Percentiles rank a stretch among this genome's conserved stretches.
Conservation (phyloP, 306 rosid species). For the Prunus davidiana region DNA sequence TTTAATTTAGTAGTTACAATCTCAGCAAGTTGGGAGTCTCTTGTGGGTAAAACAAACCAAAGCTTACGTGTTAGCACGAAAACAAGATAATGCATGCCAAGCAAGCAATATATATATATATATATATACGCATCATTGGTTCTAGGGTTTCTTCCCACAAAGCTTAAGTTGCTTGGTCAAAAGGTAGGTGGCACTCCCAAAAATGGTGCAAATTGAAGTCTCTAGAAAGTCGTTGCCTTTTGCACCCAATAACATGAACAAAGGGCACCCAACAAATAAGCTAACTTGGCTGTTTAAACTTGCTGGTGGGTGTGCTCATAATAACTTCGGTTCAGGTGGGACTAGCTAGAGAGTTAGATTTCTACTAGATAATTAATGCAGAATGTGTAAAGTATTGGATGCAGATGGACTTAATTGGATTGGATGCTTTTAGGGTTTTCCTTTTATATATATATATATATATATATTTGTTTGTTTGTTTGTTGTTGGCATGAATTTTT, state of each 20-base stretch:
- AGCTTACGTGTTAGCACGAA: slow-evolving; percentile 30
- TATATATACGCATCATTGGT: background rate
- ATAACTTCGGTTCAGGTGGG: slow-evolving; percentile 8
- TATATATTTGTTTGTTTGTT: background rate
- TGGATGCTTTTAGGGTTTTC: slow-evolving; percentile 12
- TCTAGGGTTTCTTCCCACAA: background rate
- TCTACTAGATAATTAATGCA: background rate
- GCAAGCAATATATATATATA: slow-evolving; percentile 6
- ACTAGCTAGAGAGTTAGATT: slow-evolving; percentile 32
- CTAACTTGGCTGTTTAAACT: slow-evolving; percentile 18
- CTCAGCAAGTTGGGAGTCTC: slow-evolving; percentile 24
- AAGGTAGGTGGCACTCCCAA: slow-evolving; percentile 23
- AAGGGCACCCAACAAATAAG: slow-evolving; percentile 41
- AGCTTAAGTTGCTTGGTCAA: slow-evolving; percentile 1
- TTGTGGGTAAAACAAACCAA: slow-evolving; percentile 34
- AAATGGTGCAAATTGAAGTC: slow-evolving; percentile 37
- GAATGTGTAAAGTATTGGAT: too few relatives aligned
- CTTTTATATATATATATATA: background rate
- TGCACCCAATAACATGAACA: slow-evolving; percentile 27
- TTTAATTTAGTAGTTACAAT: slow-evolving; percentile 2
- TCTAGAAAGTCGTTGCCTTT: slow-evolving; percentile 40
- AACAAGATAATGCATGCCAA: slow-evolving; percentile 28
- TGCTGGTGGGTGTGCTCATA: background rate
- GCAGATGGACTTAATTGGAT: background rate
- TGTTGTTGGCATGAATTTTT: background rate